Percentiles rank a stretch among this genome's conserved stretches.
phyloP scores from a whole-genome alignment of 2,329 filamentous ascomycete genomes.

The Cyclaneusma minus region DNA sequence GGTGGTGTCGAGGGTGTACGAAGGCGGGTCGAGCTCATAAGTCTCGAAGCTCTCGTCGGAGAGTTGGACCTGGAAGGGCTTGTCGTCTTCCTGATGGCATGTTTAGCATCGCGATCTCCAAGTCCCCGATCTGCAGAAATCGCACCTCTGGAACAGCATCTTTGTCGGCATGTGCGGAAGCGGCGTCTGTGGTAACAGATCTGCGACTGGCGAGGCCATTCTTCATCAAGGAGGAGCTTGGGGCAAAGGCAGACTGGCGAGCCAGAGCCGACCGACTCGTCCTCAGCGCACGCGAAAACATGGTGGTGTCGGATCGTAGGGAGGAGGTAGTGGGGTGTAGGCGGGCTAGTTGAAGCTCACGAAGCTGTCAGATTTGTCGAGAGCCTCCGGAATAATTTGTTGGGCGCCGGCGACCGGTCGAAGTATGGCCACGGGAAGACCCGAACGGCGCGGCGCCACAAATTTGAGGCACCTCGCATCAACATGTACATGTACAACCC shows the following conservation, averaged over 20 bases:
- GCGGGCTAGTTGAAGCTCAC: too few relatives aligned
- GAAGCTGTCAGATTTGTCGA: too few relatives aligned
- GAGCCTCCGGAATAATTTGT: too few relatives aligned
- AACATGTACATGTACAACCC: too few relatives aligned
- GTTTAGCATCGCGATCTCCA: neutral
- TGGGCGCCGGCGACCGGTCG: too few relatives aligned
- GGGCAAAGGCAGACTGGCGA: slow-evolving; percentile 19
- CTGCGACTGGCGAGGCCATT: slow-evolving; percentile 43
- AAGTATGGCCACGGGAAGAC: too few relatives aligned
- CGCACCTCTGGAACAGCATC: slow-evolving; percentile 50
- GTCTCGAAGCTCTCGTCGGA: slow-evolving; percentile 99
- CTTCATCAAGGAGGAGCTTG: slow-evolving; percentile 20
- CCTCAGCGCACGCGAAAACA: slow-evolving; percentile 59
- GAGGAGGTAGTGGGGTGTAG: too few relatives aligned
- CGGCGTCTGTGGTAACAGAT: slow-evolving; percentile 88
- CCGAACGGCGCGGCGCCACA: too few relatives aligned
- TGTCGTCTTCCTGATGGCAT: slow-evolving; percentile 63
- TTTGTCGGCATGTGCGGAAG: slow-evolving; percentile 78
- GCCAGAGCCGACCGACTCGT: slow-evolving; percentile 43
- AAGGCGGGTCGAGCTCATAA: slow-evolving; percentile 92
- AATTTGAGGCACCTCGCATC: too few relatives aligned
- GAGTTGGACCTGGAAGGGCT: slow-evolving; percentile 81
- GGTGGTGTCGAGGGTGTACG: slow-evolving; percentile 83
- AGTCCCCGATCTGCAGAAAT: slow-evolving; percentile 5
- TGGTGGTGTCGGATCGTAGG: slow-evolving; percentile 22